A percentile compares a stretch with the other conserved stretches of the same genome.
These are phyloP conservation scores for Penicillium vulpinum DNA, from an alignment of 2,329 filamentous ascomycete species.

Conservation along the genomic window DNA sequence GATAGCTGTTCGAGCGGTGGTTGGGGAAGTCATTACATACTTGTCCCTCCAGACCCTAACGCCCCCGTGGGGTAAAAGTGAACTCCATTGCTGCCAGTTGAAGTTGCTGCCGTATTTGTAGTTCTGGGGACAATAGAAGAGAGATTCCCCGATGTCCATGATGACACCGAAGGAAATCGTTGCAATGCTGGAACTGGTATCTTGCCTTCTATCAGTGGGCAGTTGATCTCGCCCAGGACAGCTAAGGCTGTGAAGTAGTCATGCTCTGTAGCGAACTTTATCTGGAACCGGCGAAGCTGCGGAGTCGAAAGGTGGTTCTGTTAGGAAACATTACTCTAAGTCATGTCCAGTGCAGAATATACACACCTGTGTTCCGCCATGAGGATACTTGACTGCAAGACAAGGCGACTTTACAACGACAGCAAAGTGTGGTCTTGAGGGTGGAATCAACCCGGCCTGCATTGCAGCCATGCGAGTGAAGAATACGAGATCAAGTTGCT, in stretches of 20 bases:
- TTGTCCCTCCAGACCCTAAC: slow-evolving; percentile 5
- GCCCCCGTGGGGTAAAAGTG: slow-evolving; percentile 5
- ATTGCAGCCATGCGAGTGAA: slow-evolving; percentile 29
- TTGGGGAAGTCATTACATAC: slow-evolving; percentile 5
- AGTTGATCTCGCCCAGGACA: slow-evolving; percentile 44
- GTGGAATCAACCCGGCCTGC: slow-evolving; percentile 16
- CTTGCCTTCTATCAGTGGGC: slow-evolving; percentile 45
- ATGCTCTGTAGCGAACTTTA: slow-evolving; percentile 43
- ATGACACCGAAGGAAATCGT: slow-evolving; percentile 29
- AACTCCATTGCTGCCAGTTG: slow-evolving; percentile 6
- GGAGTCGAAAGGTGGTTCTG: not conserved
- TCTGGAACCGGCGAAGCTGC: slow-evolving; percentile 48
- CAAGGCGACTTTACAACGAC: slow-evolving; percentile 49
- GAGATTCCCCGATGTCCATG: slow-evolving; percentile 23
- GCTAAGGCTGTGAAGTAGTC: slow-evolving; percentile 46
- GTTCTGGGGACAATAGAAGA: slow-evolving; percentile 8
- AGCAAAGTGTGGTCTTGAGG: slow-evolving; percentile 35
- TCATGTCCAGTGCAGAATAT: not conserved
- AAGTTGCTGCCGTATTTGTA: not conserved
- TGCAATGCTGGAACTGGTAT: slow-evolving; percentile 22
- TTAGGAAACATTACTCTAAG: not conserved
- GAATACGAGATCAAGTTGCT: slow-evolving; percentile 43
- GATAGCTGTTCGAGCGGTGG: not conserved
- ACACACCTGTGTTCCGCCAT: slow-evolving; percentile 31
- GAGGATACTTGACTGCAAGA: slow-evolving; percentile 48